Evolutionary conservation across 768 basidiomycete genomes (phyloP).

Genomic region (Daedaleopsis nitida): DNA sequence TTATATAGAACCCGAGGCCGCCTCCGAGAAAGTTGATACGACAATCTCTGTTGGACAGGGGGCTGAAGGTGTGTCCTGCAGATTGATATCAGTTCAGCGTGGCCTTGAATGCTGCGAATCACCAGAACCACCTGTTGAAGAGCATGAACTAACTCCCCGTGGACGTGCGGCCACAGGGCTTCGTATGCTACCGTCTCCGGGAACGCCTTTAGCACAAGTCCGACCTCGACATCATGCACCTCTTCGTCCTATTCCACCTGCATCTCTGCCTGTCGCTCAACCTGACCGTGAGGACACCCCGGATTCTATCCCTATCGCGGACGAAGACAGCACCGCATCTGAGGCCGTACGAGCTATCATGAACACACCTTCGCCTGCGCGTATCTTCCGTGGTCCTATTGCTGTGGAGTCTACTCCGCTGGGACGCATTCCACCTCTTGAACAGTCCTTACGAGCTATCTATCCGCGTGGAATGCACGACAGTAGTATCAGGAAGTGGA

Average conservation of each 20-base stretch:
- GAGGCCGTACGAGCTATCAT: slow-evolving; percentile 9
- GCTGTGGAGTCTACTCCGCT: slow-evolving; percentile 18
- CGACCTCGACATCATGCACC: not conserved
- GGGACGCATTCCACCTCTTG: slow-evolving; percentile 10
- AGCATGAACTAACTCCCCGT: not conserved
- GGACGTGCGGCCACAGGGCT: not conserved
- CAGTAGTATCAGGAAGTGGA: slow-evolving; percentile 13
- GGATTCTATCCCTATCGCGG: slow-evolving; percentile 6
- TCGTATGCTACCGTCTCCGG: slow-evolving; percentile 2
- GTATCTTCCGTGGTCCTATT: slow-evolving; percentile 61
- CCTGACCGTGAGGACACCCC: slow-evolving; percentile 9
- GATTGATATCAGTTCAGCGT: too few species aligned
- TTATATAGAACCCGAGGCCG: not conserved
- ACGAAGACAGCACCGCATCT: slow-evolving; percentile 11
- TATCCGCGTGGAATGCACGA: slow-evolving; percentile 8
- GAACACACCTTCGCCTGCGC: slow-evolving; percentile 61
- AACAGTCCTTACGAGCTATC: not conserved
- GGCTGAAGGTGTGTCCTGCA: not conserved
- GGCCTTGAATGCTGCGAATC: too few species aligned
- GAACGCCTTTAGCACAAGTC: not conserved
- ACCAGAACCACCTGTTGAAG: not conserved
- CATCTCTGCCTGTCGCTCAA: not conserved
- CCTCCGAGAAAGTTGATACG: not conserved
- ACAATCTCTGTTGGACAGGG: not conserved
- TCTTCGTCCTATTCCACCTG: not conserved